Conservation (phyloP, 2,329 filamentous ascomycete genomes). For the Verticillium tricorpus region DNA sequence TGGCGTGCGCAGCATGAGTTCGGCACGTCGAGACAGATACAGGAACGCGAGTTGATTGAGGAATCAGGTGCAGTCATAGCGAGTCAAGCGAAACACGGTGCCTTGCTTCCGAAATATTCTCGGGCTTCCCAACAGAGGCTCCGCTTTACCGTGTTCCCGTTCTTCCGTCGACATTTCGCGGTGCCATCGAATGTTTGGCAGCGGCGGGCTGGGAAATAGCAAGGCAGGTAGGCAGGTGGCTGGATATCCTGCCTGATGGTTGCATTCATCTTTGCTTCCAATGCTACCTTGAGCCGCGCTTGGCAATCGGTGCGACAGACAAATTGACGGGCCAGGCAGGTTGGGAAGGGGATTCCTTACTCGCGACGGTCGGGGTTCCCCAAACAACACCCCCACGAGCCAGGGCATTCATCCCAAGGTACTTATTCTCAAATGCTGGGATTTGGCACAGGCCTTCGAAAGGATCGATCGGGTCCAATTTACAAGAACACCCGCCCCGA, state of each 20-base stretch:
- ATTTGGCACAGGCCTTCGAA: too few species aligned
- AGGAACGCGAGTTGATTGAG: neutral
- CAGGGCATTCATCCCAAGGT: too few species aligned
- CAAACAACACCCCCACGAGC: too few species aligned
- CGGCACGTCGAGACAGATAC: neutral
- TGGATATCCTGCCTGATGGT: neutral
- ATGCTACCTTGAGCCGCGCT: neutral
- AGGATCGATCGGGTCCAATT: too few species aligned
- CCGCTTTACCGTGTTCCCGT: neutral
- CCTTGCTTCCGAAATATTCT: neutral
- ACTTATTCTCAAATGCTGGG: too few species aligned
- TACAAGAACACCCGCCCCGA: too few species aligned
- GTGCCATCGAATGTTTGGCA: neutral
- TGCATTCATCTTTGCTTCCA: neutral
- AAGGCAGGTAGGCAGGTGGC: neutral
- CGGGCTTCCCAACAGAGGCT: neutral
- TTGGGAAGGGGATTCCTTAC: too few species aligned
- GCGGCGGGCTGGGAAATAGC: neutral
- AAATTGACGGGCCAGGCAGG: neutral
- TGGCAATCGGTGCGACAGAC: neutral
- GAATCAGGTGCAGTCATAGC: neutral
- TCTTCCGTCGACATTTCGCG: neutral
- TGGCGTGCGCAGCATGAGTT: neutral
- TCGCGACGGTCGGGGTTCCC: too few species aligned
- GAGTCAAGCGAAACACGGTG: neutral